These are phyloP conservation scores for Alternaria viburni DNA, from an alignment of 2,329 filamentous ascomycete genomes.

Conservation along the genomic window DNA sequence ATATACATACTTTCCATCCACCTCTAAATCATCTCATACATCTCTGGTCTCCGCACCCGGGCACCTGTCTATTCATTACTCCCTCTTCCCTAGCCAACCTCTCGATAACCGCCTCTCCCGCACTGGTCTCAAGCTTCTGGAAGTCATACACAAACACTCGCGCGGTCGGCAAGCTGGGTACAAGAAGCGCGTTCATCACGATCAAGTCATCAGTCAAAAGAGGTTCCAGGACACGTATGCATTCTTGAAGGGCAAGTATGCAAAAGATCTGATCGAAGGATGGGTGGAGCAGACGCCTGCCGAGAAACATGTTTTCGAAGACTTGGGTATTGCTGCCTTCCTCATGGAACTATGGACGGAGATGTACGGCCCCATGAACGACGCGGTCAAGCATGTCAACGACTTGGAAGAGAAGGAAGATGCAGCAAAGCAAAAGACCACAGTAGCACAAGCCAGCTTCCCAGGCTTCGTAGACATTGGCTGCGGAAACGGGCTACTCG, in stretches of 20 bases:
- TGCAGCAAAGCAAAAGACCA: slow-evolving; percentile 13
- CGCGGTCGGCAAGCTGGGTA: slow-evolving; percentile 70
- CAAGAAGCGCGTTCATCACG: slow-evolving; percentile 82
- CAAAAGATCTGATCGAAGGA: slow-evolving; percentile 68
- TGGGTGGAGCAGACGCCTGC: slow-evolving; percentile 92
- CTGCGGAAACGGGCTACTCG: slow-evolving; percentile 91
- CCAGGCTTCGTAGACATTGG: slow-evolving; percentile 95
- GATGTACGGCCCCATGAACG: slow-evolving; percentile 68
- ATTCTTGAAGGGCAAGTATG: slow-evolving; percentile 79
- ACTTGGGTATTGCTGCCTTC: slow-evolving; percentile 88
- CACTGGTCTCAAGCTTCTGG: slow-evolving; percentile 72
- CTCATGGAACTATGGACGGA: slow-evolving; percentile 88
- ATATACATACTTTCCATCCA: slow-evolving; percentile 63
- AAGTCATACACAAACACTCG: slow-evolving; percentile 75
- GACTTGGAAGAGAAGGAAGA: neutral
- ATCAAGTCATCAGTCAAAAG: slow-evolving; percentile 77
- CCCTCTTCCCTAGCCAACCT: slow-evolving; percentile 51
- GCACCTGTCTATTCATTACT: slow-evolving; percentile 59
- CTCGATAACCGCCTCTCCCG: slow-evolving; percentile 64
- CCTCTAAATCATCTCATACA: neutral
- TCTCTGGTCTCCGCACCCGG: slow-evolving; percentile 42
- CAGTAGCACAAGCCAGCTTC: slow-evolving; percentile 55
- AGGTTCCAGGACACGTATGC: slow-evolving; percentile 83
- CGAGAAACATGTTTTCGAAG: slow-evolving; percentile 92
- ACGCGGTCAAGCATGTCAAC: neutral